A percentile compares a stretch with the other conserved stretches of the same genome.
Evolutionary conservation across 2,329 filamentous ascomycete species (phyloP).

Genomic region (Ilyonectria sp.): DNA sequence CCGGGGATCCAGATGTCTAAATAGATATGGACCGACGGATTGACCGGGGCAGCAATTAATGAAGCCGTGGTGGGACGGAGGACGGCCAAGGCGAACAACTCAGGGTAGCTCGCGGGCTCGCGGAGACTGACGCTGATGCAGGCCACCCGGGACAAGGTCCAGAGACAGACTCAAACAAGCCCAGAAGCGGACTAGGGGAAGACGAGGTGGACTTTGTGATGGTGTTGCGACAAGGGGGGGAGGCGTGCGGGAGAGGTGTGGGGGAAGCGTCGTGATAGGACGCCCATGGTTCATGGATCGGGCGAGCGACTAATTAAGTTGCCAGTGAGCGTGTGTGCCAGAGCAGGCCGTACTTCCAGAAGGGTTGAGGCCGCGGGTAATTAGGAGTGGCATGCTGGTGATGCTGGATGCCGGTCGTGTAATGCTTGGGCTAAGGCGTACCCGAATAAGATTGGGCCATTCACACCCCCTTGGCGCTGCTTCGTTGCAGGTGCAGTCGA

Average conservation of each 20-base stretch:
- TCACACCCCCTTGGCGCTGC: conserved; percentile 13
- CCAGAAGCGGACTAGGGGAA: conserved; percentile 16
- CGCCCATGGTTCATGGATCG: conserved; percentile 35
- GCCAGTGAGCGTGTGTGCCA: not conserved
- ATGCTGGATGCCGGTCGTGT: not conserved
- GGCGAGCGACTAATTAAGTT: conserved; percentile 17
- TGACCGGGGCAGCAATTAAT: conserved; percentile 17
- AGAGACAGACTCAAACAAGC: conserved; percentile 4
- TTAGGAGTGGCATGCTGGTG: not conserved
- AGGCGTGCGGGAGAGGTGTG: conserved; percentile 40
- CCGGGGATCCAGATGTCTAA: conserved; percentile 38
- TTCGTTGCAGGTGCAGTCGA: not conserved
- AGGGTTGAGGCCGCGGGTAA: not conserved
- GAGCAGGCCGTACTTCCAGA: not conserved
- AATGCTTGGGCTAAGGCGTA: not conserved
- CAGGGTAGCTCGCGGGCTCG: conserved; percentile 12
- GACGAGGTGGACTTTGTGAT: not conserved
- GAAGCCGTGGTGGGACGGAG: conserved; percentile 26
- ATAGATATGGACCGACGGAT: conserved; percentile 33
- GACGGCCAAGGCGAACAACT: conserved; percentile 8
- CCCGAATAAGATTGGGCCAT: conserved; percentile 13
- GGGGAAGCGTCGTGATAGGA: conserved; percentile 46
- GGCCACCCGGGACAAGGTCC: conserved; percentile 10
- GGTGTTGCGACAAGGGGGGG: conserved; percentile 16
- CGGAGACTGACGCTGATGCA: not conserved